Evolutionary conservation across 1,284 basidiomycete genomes (phyloP), one percentile per base, ranked within the genome.

Genomic region (Taiwanofungus camphoratus): DNA sequence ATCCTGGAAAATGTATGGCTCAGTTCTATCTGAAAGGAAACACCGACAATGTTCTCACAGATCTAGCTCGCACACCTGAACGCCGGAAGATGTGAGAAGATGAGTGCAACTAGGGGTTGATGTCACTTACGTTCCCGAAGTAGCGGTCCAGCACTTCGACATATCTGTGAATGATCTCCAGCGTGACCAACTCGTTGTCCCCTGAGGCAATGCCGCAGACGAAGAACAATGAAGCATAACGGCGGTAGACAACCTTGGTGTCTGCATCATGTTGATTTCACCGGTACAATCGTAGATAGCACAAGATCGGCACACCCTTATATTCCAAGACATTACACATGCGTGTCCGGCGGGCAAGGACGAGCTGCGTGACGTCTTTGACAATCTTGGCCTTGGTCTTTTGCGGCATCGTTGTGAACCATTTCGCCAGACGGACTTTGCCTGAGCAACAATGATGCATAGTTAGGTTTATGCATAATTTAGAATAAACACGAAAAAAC

Each of bases 261-360:
- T 93, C 92, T 53, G 39, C 16, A 22, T 13, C n/a, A 34, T 21
- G 35, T 21, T 3, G n/a, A 36, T 16, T 16, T n/a, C n/a, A n/a
- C n/a, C n/a, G n/a, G n/a, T n/a, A n/a, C n/a, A n/a, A n/a, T n/a
- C n/a, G n/a, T n/a, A n/a, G n/a, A 33, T 9, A 16, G 31, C 18
- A 33, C 31, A 33, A 7, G 18, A 16, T 16, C 7, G 7, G 31
- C 37, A 20, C 52, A 92, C 94, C 94, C 72, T 99, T 99, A 76
- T 99, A 99, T 64, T 99, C 96, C 40, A 99, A 69, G 61, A 99
- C 93, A 68, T 99, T 99, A 67, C 95, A 99, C 96, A 99, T 99
- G 54, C 93, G 77, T 39, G 96, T 97, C 52, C 96, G 78, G 35
- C 96, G 79, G 34, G 93, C 93, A 19, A 99, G 79, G 13, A 99